Evolutionary conservation across 257 asterid genomes (phyloP).

Genomic region (Nicotiana obtusifolia): DNA sequence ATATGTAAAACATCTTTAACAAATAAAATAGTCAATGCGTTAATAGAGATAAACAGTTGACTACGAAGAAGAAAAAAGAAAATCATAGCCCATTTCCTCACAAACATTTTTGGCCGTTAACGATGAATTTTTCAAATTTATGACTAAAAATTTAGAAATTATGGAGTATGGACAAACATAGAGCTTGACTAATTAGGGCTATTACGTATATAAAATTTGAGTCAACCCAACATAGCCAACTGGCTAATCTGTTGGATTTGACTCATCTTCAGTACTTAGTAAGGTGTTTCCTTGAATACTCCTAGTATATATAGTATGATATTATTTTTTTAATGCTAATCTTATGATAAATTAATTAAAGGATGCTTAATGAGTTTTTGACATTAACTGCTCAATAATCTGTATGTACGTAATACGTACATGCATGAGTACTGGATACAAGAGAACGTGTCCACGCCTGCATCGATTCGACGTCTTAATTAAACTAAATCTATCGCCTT

Average conservation of each 20-base stretch:
- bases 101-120: no score
- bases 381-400: neutral
- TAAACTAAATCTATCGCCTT: neutral
- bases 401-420: slow-evolving; percentile 16
- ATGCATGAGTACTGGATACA: slow-evolving; percentile 18
- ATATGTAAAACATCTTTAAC: no score
- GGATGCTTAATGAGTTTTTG: neutral
- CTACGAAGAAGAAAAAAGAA: no score
- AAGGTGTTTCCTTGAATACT: slow-evolving; percentile 10
- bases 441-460: slow-evolving; percentile 6
- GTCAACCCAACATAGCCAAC: neutral
- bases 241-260: slow-evolving; percentile 9
- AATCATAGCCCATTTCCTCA: no score
- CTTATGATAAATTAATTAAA: neutral
- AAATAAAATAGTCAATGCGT: no score
- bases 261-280: neutral
- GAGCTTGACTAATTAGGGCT: neutral
- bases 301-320: neutral
- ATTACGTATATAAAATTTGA: neutral
- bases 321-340: neutral
- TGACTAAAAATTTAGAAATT: neutral
- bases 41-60: no score
- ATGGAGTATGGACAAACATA: neutral
- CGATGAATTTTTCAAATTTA: neutral
- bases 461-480: neutral